Evolutionary conservation across 2,329 filamentous ascomycete species (phyloP), one percentile per base, ranked within the genome.

Genomic region (Cyclaneusma minus): DNA sequence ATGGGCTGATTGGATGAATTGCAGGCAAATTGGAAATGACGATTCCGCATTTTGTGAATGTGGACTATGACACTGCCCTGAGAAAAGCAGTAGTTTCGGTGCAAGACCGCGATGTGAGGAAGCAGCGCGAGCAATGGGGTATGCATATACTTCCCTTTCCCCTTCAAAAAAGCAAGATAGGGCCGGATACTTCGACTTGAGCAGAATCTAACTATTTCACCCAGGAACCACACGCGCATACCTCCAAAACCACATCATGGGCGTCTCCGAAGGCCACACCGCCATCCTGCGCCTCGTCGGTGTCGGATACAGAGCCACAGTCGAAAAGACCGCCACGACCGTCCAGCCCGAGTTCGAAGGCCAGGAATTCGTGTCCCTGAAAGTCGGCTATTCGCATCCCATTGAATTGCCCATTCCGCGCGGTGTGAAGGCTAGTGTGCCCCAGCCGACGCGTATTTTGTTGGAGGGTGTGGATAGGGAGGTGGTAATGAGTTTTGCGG

Each of bases 101-200:
- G 7, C 52, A 74, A 44, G 68, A 95, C 51, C 52, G 60, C 11
- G 56, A 69, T 11, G 52, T 70, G 28, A 75, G 74, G 55, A 62
- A 80, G 35, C 87, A 95, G 54, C 75, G 76, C 48, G 80, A 80
- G 52, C 95, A 95, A 85, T 95, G 89, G 89, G 89, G 87, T 93
- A 43, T 28, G 35, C 21, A 50, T 31, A 63, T 55, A 5, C 5
- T 22, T 23, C 31, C 27, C 18, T 16, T 16, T 36, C 35, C 9
- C 11, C 17, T 25, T 27, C 10, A 16, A 17, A 15, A 10, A 7
- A 33, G 16, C 11, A 16, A 25, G n/a, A n/a, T n/a, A n/a, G n/a
- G n/a, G n/a, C n/a, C n/a, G n/a, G n/a, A 15, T 31, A 9, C 14
- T 11, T 14, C 14, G 24, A n/a, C 10, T 25, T 13, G 5, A 16